Percentiles rank a stretch among this genome's conserved stretches.
phyloP scores from a whole-genome alignment of 768 basidiomycete species.

The Xerocomus potaroensis region DNA sequence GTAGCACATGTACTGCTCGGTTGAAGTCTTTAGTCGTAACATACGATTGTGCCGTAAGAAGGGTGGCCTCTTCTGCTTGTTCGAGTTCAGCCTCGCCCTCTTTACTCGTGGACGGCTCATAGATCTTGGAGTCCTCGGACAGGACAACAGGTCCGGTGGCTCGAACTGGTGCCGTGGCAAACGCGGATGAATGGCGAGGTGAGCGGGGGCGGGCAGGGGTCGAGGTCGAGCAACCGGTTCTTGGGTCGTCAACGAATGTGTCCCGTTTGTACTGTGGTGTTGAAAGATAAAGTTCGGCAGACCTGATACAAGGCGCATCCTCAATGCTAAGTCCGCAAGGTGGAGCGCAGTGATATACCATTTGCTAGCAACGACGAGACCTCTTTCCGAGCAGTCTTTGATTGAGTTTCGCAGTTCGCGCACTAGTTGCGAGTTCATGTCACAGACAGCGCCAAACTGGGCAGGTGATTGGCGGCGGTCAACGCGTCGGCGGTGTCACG shows the following conservation, averaged over 20 bases:
- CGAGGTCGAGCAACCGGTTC: conserved; percentile 51
- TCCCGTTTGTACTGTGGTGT: conserved; percentile 47
- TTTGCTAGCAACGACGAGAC: conserved; percentile 67
- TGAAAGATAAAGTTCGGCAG: conserved; percentile 69
- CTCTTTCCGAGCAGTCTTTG: conserved; percentile 70
- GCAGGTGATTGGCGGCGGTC: not conserved
- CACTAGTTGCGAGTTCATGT: conserved; percentile 49
- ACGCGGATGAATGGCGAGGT: conserved; percentile 36
- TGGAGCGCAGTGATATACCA: conserved; percentile 46
- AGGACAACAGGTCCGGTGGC: conserved; percentile 32
- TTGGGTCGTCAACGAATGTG: conserved; percentile 20
- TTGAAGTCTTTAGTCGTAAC: conserved; percentile 76
- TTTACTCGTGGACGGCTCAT: conserved; percentile 23
- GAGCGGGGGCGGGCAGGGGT: conserved; percentile 51
- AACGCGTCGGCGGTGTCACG: not conserved
- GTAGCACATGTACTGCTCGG: conserved; percentile 63
- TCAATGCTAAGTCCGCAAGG: conserved; percentile 12
- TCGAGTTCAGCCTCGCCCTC: conserved; percentile 46
- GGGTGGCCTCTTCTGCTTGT: conserved; percentile 63
- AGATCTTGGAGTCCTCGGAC: conserved; percentile 7
- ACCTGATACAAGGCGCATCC: conserved; percentile 42
- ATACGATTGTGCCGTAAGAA: conserved; percentile 66
- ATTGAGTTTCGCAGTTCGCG: conserved; percentile 57
- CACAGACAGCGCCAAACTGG: not conserved
- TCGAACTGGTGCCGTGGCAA: conserved; percentile 25